A percentile compares a stretch with the other conserved stretches of the same genome.
Conservation (phyloP, 2,329 filamentous ascomycete species). For the Pseudopithomyces maydicus region DNA sequence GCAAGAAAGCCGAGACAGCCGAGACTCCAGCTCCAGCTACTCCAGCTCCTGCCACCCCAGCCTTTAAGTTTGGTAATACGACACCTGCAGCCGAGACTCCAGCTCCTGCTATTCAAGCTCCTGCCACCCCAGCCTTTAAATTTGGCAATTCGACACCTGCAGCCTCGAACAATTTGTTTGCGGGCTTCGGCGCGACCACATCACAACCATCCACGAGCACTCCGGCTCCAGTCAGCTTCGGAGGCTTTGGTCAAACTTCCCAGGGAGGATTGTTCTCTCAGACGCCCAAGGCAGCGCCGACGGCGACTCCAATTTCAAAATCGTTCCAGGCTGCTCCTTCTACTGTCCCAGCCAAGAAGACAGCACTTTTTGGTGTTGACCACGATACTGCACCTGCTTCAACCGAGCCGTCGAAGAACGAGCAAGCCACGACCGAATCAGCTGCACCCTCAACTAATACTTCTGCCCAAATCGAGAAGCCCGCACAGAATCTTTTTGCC, state of each 20-base stretch:
- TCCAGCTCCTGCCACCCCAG: neutral
- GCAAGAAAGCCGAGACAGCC: neutral
- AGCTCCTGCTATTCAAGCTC: neutral
- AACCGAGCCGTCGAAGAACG: neutral
- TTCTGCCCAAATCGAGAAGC: conserved; percentile 16
- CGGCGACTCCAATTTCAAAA: neutral
- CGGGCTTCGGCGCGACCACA: neutral
- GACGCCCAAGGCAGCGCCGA: neutral
- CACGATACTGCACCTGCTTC: neutral
- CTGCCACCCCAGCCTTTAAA: neutral
- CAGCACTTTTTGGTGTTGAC: neutral
- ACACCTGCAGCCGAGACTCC: neutral
- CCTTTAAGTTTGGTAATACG: neutral
- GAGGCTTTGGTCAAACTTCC: neutral
- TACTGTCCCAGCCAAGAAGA: conserved; percentile 18
- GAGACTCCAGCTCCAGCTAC: neutral
- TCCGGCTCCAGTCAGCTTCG: conserved; percentile 4
- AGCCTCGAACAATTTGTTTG: conserved; percentile 1
- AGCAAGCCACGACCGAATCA: neutral
- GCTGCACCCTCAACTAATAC: neutral
- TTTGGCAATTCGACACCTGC: neutral
- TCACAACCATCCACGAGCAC: neutral
- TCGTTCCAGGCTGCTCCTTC: neutral
- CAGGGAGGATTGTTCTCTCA: neutral
- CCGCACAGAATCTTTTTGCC: conserved; percentile 21